Conservation (phyloP, 2,329 filamentous ascomycete genomes). For the Blastomyces gilchristii region DNA sequence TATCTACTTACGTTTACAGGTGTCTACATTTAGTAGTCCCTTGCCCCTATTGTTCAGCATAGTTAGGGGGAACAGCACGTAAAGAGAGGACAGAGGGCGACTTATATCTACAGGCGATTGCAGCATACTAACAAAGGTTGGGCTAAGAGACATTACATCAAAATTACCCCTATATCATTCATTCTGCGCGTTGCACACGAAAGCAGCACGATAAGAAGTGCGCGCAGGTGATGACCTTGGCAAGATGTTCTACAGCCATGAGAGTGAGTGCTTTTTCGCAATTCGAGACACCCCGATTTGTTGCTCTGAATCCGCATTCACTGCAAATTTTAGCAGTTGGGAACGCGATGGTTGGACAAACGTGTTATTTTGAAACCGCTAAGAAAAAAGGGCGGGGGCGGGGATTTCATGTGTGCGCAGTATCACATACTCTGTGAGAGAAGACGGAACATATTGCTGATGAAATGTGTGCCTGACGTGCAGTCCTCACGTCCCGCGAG, state of each 20-base stretch:
- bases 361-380: neutral
- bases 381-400: too few species aligned
- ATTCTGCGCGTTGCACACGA: neutral
- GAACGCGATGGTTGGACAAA: neutral
- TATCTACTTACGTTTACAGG: neutral
- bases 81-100: neutral
- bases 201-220: neutral
- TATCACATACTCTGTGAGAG: neutral
- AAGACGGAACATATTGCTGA: neutral
- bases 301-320: neutral
- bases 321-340: neutral
- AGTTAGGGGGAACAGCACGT: neutral
- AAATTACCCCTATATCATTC: neutral
- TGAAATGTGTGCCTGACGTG: neutral
- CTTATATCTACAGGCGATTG: neutral
- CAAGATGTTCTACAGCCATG: constrained; percentile 89
- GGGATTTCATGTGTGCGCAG: neutral
- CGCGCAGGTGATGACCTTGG: neutral
- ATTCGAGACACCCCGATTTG: neutral
- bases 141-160: neutral
- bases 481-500: constrained; percentile 70
- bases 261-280: constrained; percentile 54
- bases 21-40: neutral
- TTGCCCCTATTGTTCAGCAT: neutral
- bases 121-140: neutral